Percentiles rank a stretch among this genome's conserved stretches.
Evolutionary conservation across 257 asterid genomes (phyloP).

Genomic region (Gynochthodes officinalis): DNA sequence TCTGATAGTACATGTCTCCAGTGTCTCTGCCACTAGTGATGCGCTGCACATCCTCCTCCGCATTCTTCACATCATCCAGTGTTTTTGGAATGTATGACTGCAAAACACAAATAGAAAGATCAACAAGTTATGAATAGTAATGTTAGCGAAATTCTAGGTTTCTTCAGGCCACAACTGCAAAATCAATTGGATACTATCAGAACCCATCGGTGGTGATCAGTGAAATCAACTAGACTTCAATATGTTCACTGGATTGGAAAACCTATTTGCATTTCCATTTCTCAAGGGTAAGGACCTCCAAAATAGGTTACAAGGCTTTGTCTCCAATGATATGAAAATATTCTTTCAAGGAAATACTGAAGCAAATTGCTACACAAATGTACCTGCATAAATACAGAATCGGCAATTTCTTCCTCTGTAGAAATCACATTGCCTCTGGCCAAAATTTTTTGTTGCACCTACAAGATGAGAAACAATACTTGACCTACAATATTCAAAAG

Average conservation of each 20-base stretch:
- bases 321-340: neutral
- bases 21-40: conserved; percentile 76
- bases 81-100: conserved; percentile 91
- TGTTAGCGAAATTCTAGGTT: neutral
- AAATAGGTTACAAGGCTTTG: neutral
- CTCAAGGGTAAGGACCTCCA: neutral
- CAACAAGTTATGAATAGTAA: neutral
- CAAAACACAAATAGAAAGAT: neutral
- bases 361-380: neutral
- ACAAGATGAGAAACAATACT: conserved; percentile 13
- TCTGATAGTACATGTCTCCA: conserved; percentile 71
- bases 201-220: neutral
- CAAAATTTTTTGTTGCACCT: conserved; percentile 78
- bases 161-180: neutral
- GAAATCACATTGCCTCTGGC: conserved; percentile 78
- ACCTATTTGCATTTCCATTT: neutral
- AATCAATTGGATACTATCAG: neutral
- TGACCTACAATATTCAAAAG: conserved; percentile 8
- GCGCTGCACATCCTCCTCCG: conserved; percentile 81
- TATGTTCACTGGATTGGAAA: no score
- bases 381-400: conserved; percentile 86
- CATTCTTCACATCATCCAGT: conserved; percentile 71
- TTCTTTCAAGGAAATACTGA: neutral
- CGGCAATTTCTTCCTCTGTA: conserved; percentile 91
- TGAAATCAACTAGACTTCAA: no score